Base-by-base conservation (phyloP, 2,329 filamentous ascomycete genomes). In the Xylariaceae sp. region DNA sequence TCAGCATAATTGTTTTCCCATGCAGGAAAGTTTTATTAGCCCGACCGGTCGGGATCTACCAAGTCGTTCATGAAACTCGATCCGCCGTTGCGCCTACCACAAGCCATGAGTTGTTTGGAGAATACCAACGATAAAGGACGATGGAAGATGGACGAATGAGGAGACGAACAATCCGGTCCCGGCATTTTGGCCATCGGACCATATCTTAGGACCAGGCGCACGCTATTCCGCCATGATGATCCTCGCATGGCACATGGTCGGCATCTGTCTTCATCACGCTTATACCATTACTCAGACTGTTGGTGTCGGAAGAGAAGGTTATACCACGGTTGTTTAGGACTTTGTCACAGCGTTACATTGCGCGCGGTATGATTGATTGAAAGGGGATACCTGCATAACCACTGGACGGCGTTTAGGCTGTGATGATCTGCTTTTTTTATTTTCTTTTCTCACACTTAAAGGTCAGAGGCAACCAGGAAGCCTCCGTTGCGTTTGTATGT, bases 231-330 rank as follows among this genome's bases (percentile, higher is more conserved):
- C 37, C 40, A 40, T 47, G 44, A 40, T 24, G 21, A 6, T 24
- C 40, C 44, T 44, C 46, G 42, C 44, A 47, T 41, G 34, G 38
- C 36, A 14, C 37, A 38, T 32, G 46, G 40, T 43, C 41, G 44
- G 38, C 31, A 38, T 48, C 43, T 47, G 41, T 40, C 39, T 54
- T 50, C 49, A 41, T 50, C 51, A 47, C 52, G 48, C 48, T 52
- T 57, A 53, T 55, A 54, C 46, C 47, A 53, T 49, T 48, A 52
- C 48, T 36, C 42, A 47, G 53, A 50, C 42, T 47, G 49, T 47
- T 44, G 54, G 54, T 55, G 53, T 57, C 54, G 52, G 52, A 54
- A 54, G 55, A 54, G 49, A 48, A 49, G 52, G 45, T 48, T 55
- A 55, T 55, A 55, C 52, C 54, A 56, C 42, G 21, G 21, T 24